A percentile compares a stretch with the other conserved stretches of the same genome.
Evolutionary conservation across 2,329 filamentous ascomycete species (phyloP).

Genomic region (Hymenoscyphus fraxineus): DNA sequence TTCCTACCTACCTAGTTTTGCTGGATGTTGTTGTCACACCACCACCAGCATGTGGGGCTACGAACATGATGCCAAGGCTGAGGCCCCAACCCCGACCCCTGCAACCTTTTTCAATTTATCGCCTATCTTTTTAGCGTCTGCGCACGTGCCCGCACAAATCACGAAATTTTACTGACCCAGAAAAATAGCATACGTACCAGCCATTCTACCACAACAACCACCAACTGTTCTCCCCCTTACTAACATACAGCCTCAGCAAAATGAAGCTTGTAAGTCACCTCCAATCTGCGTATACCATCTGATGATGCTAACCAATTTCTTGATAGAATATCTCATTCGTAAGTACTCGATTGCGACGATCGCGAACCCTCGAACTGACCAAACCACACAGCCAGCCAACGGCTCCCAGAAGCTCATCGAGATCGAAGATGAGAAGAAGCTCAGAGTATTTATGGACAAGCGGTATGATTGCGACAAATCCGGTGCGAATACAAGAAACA

Average conservation of each 20-base stretch:
- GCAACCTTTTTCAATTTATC: no score
- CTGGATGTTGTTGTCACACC: no score
- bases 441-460: slow-evolving; percentile 98
- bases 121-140: no score
- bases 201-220: no score
- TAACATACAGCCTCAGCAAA: slow-evolving; percentile 13
- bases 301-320: slow-evolving; percentile 22
- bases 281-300: neutral
- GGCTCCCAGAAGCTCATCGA: slow-evolving; percentile 99
- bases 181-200: no score
- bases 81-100: no score
- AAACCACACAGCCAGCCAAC: slow-evolving; percentile 70
- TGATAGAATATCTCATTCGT: slow-evolving; percentile 35
- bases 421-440: slow-evolving; percentile 98
- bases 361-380: slow-evolving; percentile 23
- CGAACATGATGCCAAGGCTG: no score
- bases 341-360: slow-evolving; percentile 20
- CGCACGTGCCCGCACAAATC: no score
- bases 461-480: slow-evolving; percentile 46
- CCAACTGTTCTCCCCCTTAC: neutral
- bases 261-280: slow-evolving; percentile 35
- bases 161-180: no score
- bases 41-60: no score
- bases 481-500: slow-evolving; percentile 44
- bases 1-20: no score